These are phyloP conservation scores for Diaporthe velutina DNA, from an alignment of 2,329 filamentous ascomycete species.

Conservation along the genomic window DNA sequence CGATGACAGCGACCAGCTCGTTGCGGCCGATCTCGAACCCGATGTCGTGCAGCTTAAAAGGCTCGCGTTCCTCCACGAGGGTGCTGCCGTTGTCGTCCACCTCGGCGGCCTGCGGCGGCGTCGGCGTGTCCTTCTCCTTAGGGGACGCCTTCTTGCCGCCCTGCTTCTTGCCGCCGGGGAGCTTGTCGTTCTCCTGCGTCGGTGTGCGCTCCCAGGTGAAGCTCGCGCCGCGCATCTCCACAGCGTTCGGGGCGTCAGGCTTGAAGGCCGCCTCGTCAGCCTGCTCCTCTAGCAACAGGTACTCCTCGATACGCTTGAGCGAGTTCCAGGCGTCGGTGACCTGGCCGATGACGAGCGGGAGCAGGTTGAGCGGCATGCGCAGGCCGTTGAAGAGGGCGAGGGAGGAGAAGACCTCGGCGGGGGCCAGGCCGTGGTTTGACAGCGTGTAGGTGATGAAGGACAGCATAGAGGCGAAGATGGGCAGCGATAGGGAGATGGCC, in stretches of 20 bases:
- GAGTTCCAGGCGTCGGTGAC: conserved; percentile 91
- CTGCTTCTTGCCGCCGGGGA: conserved; percentile 55
- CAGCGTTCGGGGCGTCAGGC: conserved; percentile 72
- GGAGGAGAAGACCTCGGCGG: conserved; percentile 90
- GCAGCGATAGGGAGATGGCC: conserved; percentile 85
- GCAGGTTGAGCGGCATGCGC: conserved; percentile 87
- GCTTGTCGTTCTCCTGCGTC: conserved; percentile 37
- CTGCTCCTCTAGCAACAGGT: conserved; percentile 87
- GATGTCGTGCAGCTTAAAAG: conserved; percentile 80
- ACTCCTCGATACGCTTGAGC: conserved; percentile 87
- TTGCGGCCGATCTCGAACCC: conserved; percentile 78
- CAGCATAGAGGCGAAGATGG: conserved; percentile 95
- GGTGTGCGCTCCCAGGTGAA: conserved; percentile 87
- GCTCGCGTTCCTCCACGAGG: conserved; percentile 67
- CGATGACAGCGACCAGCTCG: conserved; percentile 88
- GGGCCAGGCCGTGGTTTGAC: conserved; percentile 75
- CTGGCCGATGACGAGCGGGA: conserved; percentile 90
- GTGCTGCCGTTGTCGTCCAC: conserved; percentile 64
- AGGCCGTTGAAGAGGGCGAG: conserved; percentile 94
- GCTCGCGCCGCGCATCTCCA: conserved; percentile 78
- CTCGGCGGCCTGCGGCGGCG: conserved; percentile 41
- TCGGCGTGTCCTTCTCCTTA: conserved; percentile 46
- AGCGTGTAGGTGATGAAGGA: conserved; percentile 87
- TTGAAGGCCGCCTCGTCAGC: conserved; percentile 74
- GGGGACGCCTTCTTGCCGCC: conserved; percentile 54